These are phyloP conservation scores for Pterulicium gracile DNA, from an alignment of 1,284 basidiomycete species.

Conservation along the genomic window DNA sequence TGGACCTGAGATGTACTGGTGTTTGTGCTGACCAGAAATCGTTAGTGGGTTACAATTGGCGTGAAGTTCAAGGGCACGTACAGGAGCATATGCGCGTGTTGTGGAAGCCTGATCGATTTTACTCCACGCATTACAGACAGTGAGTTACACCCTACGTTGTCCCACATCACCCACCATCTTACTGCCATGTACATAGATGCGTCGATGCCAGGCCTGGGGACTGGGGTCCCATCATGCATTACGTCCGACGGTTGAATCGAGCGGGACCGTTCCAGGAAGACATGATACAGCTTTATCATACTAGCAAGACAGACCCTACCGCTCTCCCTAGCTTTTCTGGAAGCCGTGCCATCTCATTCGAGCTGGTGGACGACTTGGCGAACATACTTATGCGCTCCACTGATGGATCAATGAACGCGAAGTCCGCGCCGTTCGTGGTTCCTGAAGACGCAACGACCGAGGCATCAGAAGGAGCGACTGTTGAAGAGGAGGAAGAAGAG, in stretches of 20 bases:
- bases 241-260: not conserved
- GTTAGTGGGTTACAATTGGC: too few relatives aligned
- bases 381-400: constrained; percentile 12
- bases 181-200: too few relatives aligned
- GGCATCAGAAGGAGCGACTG: constrained; percentile 9
- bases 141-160: too few relatives aligned
- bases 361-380: constrained; percentile 17
- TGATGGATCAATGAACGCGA: constrained; percentile 11
- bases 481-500: constrained; percentile 13
- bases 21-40: too few relatives aligned
- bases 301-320: constrained; percentile 8
- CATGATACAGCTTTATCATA: constrained; percentile 25
- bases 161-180: too few relatives aligned
- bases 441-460: constrained; percentile 8
- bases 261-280: constrained; percentile 22
- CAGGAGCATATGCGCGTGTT: too few relatives aligned
- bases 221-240: not conserved
- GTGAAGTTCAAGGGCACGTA: too few relatives aligned
- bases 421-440: not conserved
- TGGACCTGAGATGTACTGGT: too few relatives aligned
- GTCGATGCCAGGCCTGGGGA: too few relatives aligned
- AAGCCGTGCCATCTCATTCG: constrained; percentile 23
- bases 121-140: too few relatives aligned
- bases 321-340: constrained; percentile 9
- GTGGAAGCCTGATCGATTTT: too few relatives aligned